Conservation (phyloP, 805 yeast species). For the Clavispora carvajalis region DNA sequence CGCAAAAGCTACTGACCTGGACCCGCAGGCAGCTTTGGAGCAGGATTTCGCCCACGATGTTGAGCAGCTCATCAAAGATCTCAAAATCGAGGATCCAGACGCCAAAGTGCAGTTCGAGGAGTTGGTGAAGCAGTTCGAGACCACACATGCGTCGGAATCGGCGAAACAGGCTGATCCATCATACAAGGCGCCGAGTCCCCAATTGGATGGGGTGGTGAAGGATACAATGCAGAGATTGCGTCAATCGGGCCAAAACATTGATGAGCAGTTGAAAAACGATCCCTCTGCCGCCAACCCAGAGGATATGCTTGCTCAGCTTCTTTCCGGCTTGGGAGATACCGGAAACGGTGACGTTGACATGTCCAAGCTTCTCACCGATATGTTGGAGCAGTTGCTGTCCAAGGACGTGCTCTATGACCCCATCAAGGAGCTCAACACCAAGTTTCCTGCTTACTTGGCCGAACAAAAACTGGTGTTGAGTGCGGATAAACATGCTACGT, state of each 20-base stretch:
- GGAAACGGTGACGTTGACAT: slow-evolving; percentile 51
- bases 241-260: slow-evolving; percentile 68
- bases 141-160: slow-evolving; percentile 28
- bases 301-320: slow-evolving; percentile 61
- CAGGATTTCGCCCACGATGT: slow-evolving; percentile 29
- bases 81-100: slow-evolving; percentile 48
- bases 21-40: slow-evolving; percentile 20
- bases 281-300: slow-evolving; percentile 33
- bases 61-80: slow-evolving; percentile 42
- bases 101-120: slow-evolving; percentile 47
- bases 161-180: slow-evolving; percentile 25
- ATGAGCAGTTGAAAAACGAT: slow-evolving; percentile 49
- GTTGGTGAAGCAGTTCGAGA: slow-evolving; percentile 40
- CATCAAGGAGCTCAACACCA: slow-evolving; percentile 68
- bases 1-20: slow-evolving; percentile 6
- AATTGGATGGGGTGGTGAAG: slow-evolving; percentile 71
- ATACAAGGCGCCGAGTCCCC: slow-evolving; percentile 8
- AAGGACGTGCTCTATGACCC: slow-evolving; percentile 88
- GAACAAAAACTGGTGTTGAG: slow-evolving; percentile 43
- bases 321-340: slow-evolving; percentile 39
- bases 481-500: slow-evolving; percentile 46
- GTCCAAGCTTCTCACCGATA: slow-evolving; percentile 58
- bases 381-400: slow-evolving; percentile 77
- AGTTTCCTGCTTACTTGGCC: slow-evolving; percentile 67
- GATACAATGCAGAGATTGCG: slow-evolving; percentile 77